A percentile compares a stretch with the other conserved stretches of the same genome.
Evolutionary conservation across 345 rosid species (phyloP).

Genomic region (Bruguiera parviflora): DNA sequence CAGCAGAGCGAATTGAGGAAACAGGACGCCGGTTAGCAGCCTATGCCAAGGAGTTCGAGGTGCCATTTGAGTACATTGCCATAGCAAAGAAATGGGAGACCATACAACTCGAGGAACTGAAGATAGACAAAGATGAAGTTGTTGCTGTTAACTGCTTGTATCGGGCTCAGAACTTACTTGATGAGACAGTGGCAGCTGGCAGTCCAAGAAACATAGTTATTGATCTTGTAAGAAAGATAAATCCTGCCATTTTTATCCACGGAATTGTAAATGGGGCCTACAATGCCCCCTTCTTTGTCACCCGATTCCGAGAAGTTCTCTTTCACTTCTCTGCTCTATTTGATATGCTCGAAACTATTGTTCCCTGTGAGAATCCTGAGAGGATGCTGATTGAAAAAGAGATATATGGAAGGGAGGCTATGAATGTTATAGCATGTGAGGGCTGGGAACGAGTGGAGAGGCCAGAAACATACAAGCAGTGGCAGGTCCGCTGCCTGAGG

Average conservation of each 20-base stretch:
- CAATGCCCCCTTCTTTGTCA: slow-evolving; percentile 23
- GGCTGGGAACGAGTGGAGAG: slow-evolving; percentile 24
- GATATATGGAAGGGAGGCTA: slow-evolving; percentile 20
- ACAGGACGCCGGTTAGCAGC: slow-evolving; percentile 26
- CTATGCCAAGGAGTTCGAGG: slow-evolving; percentile 19
- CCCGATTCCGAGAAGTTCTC: slow-evolving; percentile 24
- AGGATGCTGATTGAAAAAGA: slow-evolving; percentile 19
- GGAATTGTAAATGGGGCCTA: slow-evolving; percentile 24
- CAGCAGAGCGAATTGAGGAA: slow-evolving; percentile 25
- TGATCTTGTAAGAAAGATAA: slow-evolving; percentile 11
- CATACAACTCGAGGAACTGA: slow-evolving; percentile 22
- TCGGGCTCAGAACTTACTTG: slow-evolving; percentile 24
- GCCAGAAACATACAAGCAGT: slow-evolving; percentile 27
- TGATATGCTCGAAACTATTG: slow-evolving; percentile 13
- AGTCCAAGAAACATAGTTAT: slow-evolving; percentile 19
- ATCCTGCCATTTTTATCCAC: slow-evolving; percentile 23
- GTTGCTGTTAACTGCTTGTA: slow-evolving; percentile 21
- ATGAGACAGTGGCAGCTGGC: slow-evolving; percentile 20
- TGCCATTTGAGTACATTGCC: slow-evolving; percentile 26
- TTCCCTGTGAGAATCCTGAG: slow-evolving; percentile 11
- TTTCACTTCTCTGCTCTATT: slow-evolving; percentile 25
- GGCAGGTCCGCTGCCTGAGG: slow-evolving; percentile 20
- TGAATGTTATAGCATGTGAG: slow-evolving; percentile 27
- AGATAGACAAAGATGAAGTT: slow-evolving; percentile 18
- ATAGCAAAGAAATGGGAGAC: slow-evolving; percentile 30